Conservation (phyloP, 768 basidiomycete species). For the Suillus clintonianus region DNA sequence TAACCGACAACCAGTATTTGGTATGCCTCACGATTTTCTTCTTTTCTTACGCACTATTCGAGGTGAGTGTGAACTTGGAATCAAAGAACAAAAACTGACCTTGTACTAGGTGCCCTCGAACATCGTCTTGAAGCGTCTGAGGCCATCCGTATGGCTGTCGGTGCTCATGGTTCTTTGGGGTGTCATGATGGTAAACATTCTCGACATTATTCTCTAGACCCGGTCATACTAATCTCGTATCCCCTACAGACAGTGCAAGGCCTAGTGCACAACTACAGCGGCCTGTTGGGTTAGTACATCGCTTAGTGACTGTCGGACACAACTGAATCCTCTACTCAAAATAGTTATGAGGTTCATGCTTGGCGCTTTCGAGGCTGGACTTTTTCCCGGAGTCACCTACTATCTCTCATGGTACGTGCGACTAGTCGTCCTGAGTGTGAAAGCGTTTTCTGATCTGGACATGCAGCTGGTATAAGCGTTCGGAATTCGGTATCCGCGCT, state of each 20-base stretch:
- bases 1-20: slow-evolving; percentile 67
- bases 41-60: slow-evolving; percentile 69
- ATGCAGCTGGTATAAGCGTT: slow-evolving; percentile 63
- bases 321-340: slow-evolving; percentile 1
- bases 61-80: slow-evolving; percentile 38
- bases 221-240: slow-evolving; percentile 1
- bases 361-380: slow-evolving; percentile 64
- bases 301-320: neutral
- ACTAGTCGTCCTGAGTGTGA: neutral
- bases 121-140: slow-evolving; percentile 67
- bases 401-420: slow-evolving; percentile 67
- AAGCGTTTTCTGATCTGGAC: slow-evolving; percentile 33
- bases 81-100: neutral
- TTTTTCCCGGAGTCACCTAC: slow-evolving; percentile 54
- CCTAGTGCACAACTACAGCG: slow-evolving; percentile 65
- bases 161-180: slow-evolving; percentile 76
- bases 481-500: slow-evolving; percentile 69
- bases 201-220: too few species aligned
- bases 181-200: slow-evolving; percentile 61
- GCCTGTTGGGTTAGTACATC: slow-evolving; percentile 56
- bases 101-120: slow-evolving; percentile 62
- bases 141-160: slow-evolving; percentile 79
- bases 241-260: slow-evolving; percentile 67
- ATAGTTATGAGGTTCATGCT: slow-evolving; percentile 72
- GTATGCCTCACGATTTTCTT: slow-evolving; percentile 63